Base-by-base conservation (phyloP, 495 filamentous ascomycete genomes). In the Hamigera avellanea region DNA sequence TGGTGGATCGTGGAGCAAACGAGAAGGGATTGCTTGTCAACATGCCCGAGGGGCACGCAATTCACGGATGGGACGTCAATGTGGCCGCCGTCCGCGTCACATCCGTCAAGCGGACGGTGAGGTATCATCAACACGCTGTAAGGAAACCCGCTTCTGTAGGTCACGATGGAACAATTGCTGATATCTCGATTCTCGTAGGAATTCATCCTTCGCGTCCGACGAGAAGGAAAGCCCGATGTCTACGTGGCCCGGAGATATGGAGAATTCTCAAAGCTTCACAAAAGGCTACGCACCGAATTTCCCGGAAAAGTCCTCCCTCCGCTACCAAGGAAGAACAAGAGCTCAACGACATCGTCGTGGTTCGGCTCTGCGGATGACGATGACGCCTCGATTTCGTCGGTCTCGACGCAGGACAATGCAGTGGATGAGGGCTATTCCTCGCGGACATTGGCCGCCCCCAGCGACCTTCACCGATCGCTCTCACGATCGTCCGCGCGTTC, bases 21-120 rank as follows among this genome's bases (percentile, higher is more conserved):
- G 86, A 94, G 27, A 80, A 83, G 17, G 93, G 93, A 0, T 62
- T 98, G 33, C 59, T 93, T 7, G 70, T 82, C 14, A 89, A 89
- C 33, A 66, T 85, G 45, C 93, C 91, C 0, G 85, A 95, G 55
- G 93, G 91, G 0, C 76, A 94, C 59, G 76, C 78, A 37, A 81
- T 93, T 33, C 84, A 98, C 59, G 87, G 85, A 6, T 96, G 91
- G 91, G 88, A 95, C 57, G 76, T 96, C 41, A 98, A 98, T 62
- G 81, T 98, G 36, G 88, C 87, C 13, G 85, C 80, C 17, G 91
- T 98, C 32, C 73, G 88, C 32, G 80, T 83, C 2, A 81, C 73
- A 3, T 76, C 72, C 14, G 66, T 86, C 25, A 91, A 89, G 70
- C 76, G 87, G 50, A 93, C 88, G 25, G 74, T 96, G 19, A 67